Conservation (phyloP, 2,329 filamentous ascomycete genomes). For the Colletotrichum scovillei region DNA sequence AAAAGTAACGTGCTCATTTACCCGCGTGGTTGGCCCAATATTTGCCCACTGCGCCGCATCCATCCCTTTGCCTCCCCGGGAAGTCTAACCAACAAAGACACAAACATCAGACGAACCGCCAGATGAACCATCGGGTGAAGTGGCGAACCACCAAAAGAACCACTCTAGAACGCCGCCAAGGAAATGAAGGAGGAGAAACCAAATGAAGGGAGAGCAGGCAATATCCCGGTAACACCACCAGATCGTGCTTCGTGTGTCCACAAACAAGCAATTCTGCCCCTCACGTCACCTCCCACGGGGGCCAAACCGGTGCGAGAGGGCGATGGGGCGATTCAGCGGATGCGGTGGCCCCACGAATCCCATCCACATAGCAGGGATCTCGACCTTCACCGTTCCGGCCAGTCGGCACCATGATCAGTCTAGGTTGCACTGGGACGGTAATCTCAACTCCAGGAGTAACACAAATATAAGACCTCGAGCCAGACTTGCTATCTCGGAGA, state of each 20-base stretch:
- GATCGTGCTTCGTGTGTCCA: background rate
- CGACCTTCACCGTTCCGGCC: slow-evolving; percentile 14
- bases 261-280: background rate
- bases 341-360: slow-evolving; percentile 17
- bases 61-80: background rate
- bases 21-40: slow-evolving; percentile 6
- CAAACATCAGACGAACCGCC: slow-evolving; percentile 10
- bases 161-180: slow-evolving; percentile 1
- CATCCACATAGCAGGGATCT: slow-evolving; percentile 13
- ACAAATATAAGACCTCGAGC: background rate
- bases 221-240: slow-evolving; percentile 14
- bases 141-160: background rate
- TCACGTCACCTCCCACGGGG: slow-evolving; percentile 8
- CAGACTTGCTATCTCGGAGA: background rate
- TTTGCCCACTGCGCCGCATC: background rate
- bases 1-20: slow-evolving; percentile 18
- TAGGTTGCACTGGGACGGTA: background rate
- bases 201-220: slow-evolving; percentile 22
- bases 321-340: slow-evolving; percentile 17
- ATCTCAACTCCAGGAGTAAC: background rate
- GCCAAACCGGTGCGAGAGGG: too few species aligned
- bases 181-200: slow-evolving; percentile 21
- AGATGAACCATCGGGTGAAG: background rate
- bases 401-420: slow-evolving; percentile 7
- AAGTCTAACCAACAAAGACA: background rate